Base-by-base conservation (phyloP, 176 grass and related monocot genomes). In the Themeda triandra region DNA sequence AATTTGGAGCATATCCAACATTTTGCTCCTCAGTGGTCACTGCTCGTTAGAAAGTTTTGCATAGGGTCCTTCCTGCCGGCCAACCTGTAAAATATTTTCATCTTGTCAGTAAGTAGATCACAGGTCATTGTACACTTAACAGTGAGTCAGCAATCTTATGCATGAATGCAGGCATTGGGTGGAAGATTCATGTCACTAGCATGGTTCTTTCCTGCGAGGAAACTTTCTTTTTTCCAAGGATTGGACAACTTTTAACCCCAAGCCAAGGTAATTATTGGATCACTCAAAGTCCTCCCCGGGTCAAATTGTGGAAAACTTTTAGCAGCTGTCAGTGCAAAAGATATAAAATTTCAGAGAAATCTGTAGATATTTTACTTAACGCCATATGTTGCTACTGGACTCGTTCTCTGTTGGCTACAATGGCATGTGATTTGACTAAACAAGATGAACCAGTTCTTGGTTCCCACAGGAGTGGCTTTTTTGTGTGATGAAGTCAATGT, bases 151-250 rank as follows among this genome's bases (percentile, higher is more conserved):
- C 24, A 73, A 71, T 53, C 73, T 63, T 32, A 32, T 42, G 30
- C 18, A 82, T 36, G 54, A n/a, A 82, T 39, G 77, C 27, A 30
- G 35, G 51, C 66, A 79, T 49, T 63, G 58, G 74, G 60, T 87
- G 80, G 84, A 83, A 75, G 84, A 68, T 79, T 83, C 80, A 69
- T 79, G 67, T 79, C 79, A 86, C 64, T 73, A 60, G 46, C 73
- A 48, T 33, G 40, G 3, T 68, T 75, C 46, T 69, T 86, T 59
- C 80, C 48, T 60, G 63, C 77, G 63, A 82, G 71, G 76, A 76
- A 82, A 44, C 56, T 21, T 42, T 41, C 11, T 41, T 33, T n/a
- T n/a, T 83, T 63, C 53, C 31, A 42, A 77, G 19, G 11, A 21
- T 33, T 8, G 10, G 4, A 37, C 21, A 36, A 36, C 14, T 56